phyloP scores from a whole-genome alignment of 2,329 filamentous ascomycete genomes.

The Ophiostoma sp. region DNA sequence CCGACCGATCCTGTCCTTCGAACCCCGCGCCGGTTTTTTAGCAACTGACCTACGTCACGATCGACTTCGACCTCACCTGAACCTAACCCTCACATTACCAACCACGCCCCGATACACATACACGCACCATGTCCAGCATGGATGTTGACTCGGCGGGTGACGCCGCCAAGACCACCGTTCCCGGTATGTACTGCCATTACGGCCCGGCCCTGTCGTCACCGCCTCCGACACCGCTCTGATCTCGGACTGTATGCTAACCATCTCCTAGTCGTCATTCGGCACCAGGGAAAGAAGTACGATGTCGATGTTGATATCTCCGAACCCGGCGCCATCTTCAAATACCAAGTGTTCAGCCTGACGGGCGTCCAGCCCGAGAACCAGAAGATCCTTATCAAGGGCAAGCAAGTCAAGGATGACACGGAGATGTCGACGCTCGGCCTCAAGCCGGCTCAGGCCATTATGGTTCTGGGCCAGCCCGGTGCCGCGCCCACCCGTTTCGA shows the following conservation, averaged over 20 bases:
- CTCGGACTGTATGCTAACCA: not conserved
- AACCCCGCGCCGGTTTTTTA: not conserved
- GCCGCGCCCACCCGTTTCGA: slow-evolving; percentile 61
- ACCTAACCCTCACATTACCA: not conserved
- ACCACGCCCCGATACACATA: not conserved
- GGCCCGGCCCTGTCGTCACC: not conserved
- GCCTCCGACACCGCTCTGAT: not conserved
- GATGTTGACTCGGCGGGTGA: slow-evolving; percentile 20
- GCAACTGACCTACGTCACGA: not conserved
- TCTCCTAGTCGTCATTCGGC: slow-evolving; percentile 79
- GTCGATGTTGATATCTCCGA: slow-evolving; percentile 84
- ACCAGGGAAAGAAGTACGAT: slow-evolving; percentile 92
- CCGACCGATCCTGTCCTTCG: not conserved
- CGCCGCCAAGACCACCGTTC: slow-evolving; percentile 17
- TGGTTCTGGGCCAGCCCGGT: slow-evolving; percentile 94
- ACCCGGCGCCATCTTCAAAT: slow-evolving; percentile 91
- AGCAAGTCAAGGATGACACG: slow-evolving; percentile 93
- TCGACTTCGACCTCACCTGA: not conserved
- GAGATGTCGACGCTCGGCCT: slow-evolving; percentile 80
- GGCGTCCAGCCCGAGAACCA: slow-evolving; percentile 95
- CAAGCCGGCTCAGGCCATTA: slow-evolving; percentile 82
- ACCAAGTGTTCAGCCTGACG: slow-evolving; percentile 91
- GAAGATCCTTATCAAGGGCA: slow-evolving; percentile 92
- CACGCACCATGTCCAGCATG: slow-evolving; percentile 24
- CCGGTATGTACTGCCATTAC: slow-evolving; percentile 15